Percentiles rank a stretch among this genome's conserved stretches.
Evolutionary conservation across 106 monocot species (phyloP).

Genomic region (Iris macrosiphon): DNA sequence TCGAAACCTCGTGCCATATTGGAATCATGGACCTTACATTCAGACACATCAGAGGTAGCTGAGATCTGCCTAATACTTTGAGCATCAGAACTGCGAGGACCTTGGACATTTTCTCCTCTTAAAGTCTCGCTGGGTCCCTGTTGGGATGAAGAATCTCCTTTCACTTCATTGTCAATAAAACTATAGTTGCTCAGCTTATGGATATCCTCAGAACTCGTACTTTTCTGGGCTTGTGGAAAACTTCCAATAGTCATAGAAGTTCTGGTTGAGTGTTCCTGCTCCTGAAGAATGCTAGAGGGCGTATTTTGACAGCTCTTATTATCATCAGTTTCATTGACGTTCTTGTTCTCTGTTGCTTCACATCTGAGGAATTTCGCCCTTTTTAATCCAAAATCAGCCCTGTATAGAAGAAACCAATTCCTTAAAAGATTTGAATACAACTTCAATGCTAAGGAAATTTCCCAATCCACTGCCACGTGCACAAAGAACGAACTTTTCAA

Average conservation of each 20-base stretch:
- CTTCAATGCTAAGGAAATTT: no score
- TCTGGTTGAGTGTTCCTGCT: conserved; percentile 58
- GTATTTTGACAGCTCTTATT: conserved; percentile 51
- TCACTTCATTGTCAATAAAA: conserved; percentile 18
- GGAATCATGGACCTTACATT: conserved; percentile 20
- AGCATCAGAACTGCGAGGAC: conserved; percentile 19
- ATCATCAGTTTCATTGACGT: conserved; percentile 50
- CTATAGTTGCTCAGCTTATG: conserved; percentile 15
- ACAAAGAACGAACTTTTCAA: no score
- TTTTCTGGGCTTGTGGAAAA: conserved; percentile 69
- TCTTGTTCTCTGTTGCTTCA: conserved; percentile 41
- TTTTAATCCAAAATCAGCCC: conserved; percentile 76
- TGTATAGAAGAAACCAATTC: conserved; percentile 23
- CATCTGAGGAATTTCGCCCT: conserved; percentile 70
- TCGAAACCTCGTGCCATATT: conserved; percentile 31
- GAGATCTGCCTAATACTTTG: conserved; percentile 17
- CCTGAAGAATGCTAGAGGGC: conserved; percentile 48
- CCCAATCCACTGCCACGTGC: no score
- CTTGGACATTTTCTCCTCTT: conserved; percentile 17
- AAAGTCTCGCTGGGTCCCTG: conserved; percentile 12
- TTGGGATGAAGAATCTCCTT: conserved; percentile 16
- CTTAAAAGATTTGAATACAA: no score
- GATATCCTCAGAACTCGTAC: conserved; percentile 59
- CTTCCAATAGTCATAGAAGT: conserved; percentile 61
- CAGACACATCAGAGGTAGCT: conserved; percentile 17